Percentiles rank a stretch among this genome's conserved stretches.
phyloP scores from a whole-genome alignment of 2,329 filamentous ascomycete genomes.

The Alternaria alternata region DNA sequence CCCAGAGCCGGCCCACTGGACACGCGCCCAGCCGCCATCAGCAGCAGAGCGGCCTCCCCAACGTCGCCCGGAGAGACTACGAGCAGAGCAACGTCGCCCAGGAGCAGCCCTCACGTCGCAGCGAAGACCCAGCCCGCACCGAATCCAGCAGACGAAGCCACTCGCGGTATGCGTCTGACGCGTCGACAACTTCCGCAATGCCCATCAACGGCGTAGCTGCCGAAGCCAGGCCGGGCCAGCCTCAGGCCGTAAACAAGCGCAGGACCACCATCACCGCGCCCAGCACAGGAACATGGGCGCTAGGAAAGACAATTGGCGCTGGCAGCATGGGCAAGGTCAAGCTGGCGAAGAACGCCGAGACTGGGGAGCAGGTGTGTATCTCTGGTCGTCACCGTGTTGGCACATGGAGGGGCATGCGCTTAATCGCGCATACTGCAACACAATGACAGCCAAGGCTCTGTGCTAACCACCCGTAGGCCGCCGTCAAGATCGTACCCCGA shows the following conservation, averaged over 20 bases:
- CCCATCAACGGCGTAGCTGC: slow-evolving; percentile 49
- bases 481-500: slow-evolving; percentile 95
- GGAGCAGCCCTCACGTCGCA: slow-evolving; percentile 64
- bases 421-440: neutral
- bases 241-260: slow-evolving; percentile 50
- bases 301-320: slow-evolving; percentile 96
- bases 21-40: slow-evolving; percentile 49
- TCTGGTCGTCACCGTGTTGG: neutral
- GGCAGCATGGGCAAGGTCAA: slow-evolving; percentile 99
- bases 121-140: slow-evolving; percentile 66
- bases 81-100: slow-evolving; percentile 74
- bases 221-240: slow-evolving; percentile 36
- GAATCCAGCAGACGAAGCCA: slow-evolving; percentile 62
- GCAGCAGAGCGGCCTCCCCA: slow-evolving; percentile 57
- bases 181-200: slow-evolving; percentile 48
- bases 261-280: slow-evolving; percentile 87
- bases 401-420: neutral
- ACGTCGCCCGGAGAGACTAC: slow-evolving; percentile 72
- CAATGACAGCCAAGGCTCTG: neutral
- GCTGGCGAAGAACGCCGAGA: slow-evolving; percentile 87
- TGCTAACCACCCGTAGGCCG: slow-evolving; percentile 67
- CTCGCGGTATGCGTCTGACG: slow-evolving; percentile 57
- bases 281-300: slow-evolving; percentile 84
- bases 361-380: slow-evolving; percentile 80
- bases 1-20: slow-evolving; percentile 39